Base-by-base conservation (phyloP, 148 eudicot genomes). In the Chenopodium quinoa region DNA sequence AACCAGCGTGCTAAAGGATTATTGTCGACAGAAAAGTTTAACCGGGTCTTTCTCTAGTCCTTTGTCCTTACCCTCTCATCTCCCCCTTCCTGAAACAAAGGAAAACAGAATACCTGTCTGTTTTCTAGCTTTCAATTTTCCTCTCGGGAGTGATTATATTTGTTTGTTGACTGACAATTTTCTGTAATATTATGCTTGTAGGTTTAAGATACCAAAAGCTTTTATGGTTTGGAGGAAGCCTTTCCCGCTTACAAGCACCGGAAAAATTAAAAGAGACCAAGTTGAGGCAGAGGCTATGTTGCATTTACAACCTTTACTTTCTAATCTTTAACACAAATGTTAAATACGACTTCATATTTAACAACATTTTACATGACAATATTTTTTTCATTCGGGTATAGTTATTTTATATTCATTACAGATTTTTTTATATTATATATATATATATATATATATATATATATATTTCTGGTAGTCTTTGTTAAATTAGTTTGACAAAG, bases 141-240 rank as follows among this genome's bases (percentile, higher is more conserved):
- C n/a, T 8, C 2, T 32, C 7, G 23, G 2, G 10, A 14, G 47
- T 25, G 16, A n/a, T 40, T 40, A 11, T 66, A 46, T 63, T 54
- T 23, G 11, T 2, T 19, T 20, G 32, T 71, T 13, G 13, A 37
- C 16, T 81, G 75, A 72, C 27, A 32, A 20, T 56, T 27, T 23
- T 9, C 10, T 27, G 25, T 72, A 72, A 54, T 13, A 44, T 64
- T 82, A 31, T 32, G 72, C 48, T 81, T 88, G 84, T 91, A 95
- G 99, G 84, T 95, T 92, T 83, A 93, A 95, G 80, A 87, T 92
- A 54, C 99, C 98, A 0, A 95, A 84, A 83, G 48, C 44, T 44
- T 89, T 88, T 80, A 52, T 93, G 9, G 23, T 83, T 75, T 93
- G 94, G 99, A 87, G 37, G 78, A 89, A 85, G 83, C 84, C 90